phyloP scores from a whole-genome alignment of 1,139 yeast species.

The Blastobotrys persicus region DNA sequence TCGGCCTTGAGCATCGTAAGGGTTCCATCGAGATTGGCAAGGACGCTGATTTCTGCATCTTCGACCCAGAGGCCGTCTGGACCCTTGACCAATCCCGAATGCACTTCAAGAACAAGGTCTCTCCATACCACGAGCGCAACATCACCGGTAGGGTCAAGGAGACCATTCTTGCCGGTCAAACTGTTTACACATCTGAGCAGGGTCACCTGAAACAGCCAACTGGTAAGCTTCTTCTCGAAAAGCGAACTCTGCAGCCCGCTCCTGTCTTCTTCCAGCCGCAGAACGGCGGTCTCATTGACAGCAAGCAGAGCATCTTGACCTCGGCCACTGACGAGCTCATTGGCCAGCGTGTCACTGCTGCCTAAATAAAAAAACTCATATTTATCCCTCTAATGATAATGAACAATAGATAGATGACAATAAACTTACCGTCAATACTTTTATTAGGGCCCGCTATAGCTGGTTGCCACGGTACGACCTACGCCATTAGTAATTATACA shows the following conservation, averaged over 20 bases:
- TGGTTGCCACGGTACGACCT: background rate
- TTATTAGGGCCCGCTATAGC: too few relatives aligned
- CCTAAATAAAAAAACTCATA: background rate
- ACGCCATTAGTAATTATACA: background rate
- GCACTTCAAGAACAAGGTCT: conserved; percentile 77
- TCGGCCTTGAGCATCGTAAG: conserved; percentile 69
- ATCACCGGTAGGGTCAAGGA: conserved; percentile 72
- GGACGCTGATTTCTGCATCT: conserved; percentile 85
- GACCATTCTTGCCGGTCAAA: conserved; percentile 72
- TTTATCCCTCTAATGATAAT: background rate
- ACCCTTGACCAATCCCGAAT: conserved; percentile 57
- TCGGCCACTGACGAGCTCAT: background rate
- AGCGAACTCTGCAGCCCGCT: conserved; percentile 9
- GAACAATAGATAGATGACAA: background rate
- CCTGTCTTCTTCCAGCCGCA: too few relatives aligned
- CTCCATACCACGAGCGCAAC: conserved; percentile 75
- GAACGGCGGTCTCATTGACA: background rate
- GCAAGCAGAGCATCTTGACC: background rate
- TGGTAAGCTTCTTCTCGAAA: conserved; percentile 24
- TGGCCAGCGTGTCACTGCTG: background rate
- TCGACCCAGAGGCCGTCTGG: conserved; percentile 62
- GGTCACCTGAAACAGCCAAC: conserved; percentile 21
- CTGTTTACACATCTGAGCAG: conserved; percentile 49
- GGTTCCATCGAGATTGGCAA: conserved; percentile 69
- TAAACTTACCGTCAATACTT: too few relatives aligned